phyloP scores from a whole-genome alignment of 2,329 filamentous ascomycete species.

The Penicillium concentricum region DNA sequence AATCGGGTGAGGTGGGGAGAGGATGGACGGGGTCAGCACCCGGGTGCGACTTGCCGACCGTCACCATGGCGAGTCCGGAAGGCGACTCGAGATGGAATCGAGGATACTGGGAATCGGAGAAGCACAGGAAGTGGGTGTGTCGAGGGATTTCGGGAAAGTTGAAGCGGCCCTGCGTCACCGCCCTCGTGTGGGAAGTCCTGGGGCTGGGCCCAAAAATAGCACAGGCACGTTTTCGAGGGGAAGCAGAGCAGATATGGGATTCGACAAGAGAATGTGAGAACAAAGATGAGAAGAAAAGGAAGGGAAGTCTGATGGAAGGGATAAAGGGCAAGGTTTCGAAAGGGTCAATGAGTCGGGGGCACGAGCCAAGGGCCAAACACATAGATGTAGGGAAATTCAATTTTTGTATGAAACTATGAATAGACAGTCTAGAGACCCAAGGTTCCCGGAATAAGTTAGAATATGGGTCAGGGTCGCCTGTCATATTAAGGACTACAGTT shows the following conservation, averaged over 20 bases:
- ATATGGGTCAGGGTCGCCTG: slow-evolving; percentile 14
- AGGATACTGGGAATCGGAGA: slow-evolving; percentile 3
- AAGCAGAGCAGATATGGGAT: not conserved
- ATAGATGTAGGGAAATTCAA: not conserved
- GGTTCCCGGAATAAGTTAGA: slow-evolving; percentile 10
- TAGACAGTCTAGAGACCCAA: slow-evolving; percentile 13
- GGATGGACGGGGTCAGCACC: slow-evolving; percentile 35
- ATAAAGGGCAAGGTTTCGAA: slow-evolving; percentile 5
- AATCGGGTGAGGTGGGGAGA: slow-evolving; percentile 42
- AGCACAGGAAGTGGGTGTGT: slow-evolving; percentile 1
- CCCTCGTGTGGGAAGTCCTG: slow-evolving; percentile 27
- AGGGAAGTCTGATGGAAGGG: not conserved
- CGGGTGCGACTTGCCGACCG: slow-evolving; percentile 36
- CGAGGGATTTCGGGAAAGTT: slow-evolving; percentile 20
- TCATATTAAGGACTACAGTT: too few relatives aligned
- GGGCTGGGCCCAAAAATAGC: slow-evolving; percentile 36
- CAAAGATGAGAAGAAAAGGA: not conserved
- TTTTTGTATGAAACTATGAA: slow-evolving; percentile 2
- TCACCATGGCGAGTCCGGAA: slow-evolving; percentile 33
- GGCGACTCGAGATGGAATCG: slow-evolving; percentile 1
- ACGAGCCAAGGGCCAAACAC: slow-evolving; percentile 6
- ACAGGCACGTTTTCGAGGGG: slow-evolving; percentile 5
- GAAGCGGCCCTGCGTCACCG: slow-evolving; percentile 30
- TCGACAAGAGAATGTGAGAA: not conserved
- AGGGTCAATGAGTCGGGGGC: slow-evolving; percentile 10